Percentiles rank a stretch among this genome's conserved stretches.
These are phyloP conservation scores for Penicillium griseofulvum DNA, from an alignment of 2,329 filamentous ascomycete genomes.

Conservation along the genomic window DNA sequence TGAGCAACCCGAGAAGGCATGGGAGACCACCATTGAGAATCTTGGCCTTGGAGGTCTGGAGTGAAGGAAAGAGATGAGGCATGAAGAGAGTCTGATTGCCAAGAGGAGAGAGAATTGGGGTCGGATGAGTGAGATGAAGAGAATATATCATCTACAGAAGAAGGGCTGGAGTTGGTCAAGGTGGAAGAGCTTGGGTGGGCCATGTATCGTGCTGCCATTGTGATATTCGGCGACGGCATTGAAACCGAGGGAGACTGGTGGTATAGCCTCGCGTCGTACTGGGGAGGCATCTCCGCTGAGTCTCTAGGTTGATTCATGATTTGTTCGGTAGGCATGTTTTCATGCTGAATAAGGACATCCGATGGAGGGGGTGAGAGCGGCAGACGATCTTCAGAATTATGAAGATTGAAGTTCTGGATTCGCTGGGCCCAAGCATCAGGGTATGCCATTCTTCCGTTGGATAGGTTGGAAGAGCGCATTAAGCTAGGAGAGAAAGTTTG, in stretches of 20 bases:
- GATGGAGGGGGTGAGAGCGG: constrained; percentile 49
- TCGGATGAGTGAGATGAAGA: constrained; percentile 41
- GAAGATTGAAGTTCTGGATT: constrained; percentile 53
- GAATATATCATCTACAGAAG: constrained; percentile 40
- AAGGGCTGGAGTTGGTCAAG: constrained; percentile 35
- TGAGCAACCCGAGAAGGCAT: constrained; percentile 36
- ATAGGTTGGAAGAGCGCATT: constrained; percentile 53
- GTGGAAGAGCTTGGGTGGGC: constrained; percentile 29
- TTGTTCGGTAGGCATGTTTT: constrained; percentile 35
- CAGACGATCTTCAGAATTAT: constrained; percentile 43
- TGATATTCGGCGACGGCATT: constrained; percentile 33
- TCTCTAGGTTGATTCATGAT: constrained; percentile 32
- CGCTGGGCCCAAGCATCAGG: constrained; percentile 53
- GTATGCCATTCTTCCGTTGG: constrained; percentile 44
- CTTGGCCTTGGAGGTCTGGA: constrained; percentile 39
- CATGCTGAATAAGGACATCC: constrained; percentile 41
- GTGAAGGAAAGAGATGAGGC: constrained; percentile 39
- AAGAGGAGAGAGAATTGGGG: constrained; percentile 40
- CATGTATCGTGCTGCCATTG: constrained; percentile 32
- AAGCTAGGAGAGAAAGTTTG: constrained; percentile 51
- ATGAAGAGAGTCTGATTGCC: constrained; percentile 41
- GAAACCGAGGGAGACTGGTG: constrained; percentile 35
- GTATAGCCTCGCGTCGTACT: constrained; percentile 35
- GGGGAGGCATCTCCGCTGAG: constrained; percentile 31
- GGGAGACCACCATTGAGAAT: constrained; percentile 45